Base-by-base conservation (phyloP, 225 moss, liverwort and hornwort species). In the Marchantia polymorpha region DNA sequence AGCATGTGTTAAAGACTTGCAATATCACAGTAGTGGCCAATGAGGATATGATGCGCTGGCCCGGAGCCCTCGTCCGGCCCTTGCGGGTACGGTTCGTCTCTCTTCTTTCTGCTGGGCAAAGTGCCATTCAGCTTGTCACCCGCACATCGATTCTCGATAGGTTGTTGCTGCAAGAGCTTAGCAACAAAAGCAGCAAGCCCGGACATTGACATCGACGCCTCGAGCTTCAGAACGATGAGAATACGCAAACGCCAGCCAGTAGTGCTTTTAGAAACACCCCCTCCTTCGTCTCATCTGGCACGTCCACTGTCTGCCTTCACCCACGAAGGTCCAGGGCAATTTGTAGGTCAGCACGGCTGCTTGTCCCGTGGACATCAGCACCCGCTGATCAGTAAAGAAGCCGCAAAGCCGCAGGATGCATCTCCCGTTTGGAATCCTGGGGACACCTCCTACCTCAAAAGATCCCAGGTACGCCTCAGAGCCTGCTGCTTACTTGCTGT, bases 201-300 rank as follows among this genome's bases (percentile, higher is more conserved):
- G 65, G 27, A 29, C 65, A 65, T 65, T 65, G 26, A 65, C 27
- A 29, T 65, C 26, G 65, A 27, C 65, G 65, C 17, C 46, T 69
- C 29, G 47, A 69, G 69, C 69, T 69, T 69, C 2, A 46, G 46
- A 69, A 69, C 69, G 47, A 69, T 69, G 69, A 69, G 69, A 69
- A 69, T 69, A 69, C 69, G 69, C 16, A 69, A 69, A 69, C 69
- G 69, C 46, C 69, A 69, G 69, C 69, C 69, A 69, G 69, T 69
- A 69, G 69, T 69, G 69, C 20, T 69, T 46, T 39, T 47, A 47
- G 69, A 46, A 69, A 69, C 69, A 69, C 0, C 16, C 15, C 39
- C 69, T 17, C 7, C 69, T 6, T 69, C 69, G 69, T 69, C 69
- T 69, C 69, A 69, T 48, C 46, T 69, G 17, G 39, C 69, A 69